Conservation (phyloP, 768 basidiomycete genomes). For the Termitomyces sp. region DNA sequence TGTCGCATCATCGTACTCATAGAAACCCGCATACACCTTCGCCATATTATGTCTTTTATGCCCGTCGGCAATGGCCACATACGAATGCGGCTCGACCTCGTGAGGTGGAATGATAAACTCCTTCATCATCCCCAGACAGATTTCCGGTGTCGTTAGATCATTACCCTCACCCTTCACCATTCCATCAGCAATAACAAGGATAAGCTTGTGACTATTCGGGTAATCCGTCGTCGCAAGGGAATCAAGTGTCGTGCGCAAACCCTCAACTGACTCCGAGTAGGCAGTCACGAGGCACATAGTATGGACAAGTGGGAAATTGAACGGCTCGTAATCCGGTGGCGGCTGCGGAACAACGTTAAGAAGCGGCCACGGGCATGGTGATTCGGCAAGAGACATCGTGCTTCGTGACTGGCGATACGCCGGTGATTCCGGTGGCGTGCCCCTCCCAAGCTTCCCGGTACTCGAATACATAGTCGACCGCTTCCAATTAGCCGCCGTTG, state of each 20-base stretch:
- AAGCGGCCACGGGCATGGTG: constrained; percentile 90
- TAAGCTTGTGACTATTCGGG: constrained; percentile 94
- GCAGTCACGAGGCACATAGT: constrained; percentile 96
- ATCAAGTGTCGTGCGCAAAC: constrained; percentile 95
- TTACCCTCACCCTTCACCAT: constrained; percentile 98
- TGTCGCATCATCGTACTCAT: constrained; percentile 89
- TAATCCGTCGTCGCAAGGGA: constrained; percentile 98
- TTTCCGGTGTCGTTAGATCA: constrained; percentile 85
- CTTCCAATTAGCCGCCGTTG: constrained; percentile 48
- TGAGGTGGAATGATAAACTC: constrained; percentile 75
- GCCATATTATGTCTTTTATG: constrained; percentile 99
- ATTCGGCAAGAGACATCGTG: constrained; percentile 71
- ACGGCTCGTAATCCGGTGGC: constrained; percentile 85
- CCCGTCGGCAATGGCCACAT: constrained; percentile 99
- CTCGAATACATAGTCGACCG: constrained; percentile 49
- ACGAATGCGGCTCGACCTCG: constrained; percentile 91
- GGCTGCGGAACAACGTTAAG: constrained; percentile 90
- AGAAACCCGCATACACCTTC: constrained; percentile 96
- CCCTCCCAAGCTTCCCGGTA: constrained; percentile 41
- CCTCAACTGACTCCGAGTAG: constrained; percentile 95
- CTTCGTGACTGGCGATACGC: constrained; percentile 72
- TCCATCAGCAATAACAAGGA: constrained; percentile 95
- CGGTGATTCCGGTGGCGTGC: constrained; percentile 70
- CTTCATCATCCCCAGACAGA: constrained; percentile 95
- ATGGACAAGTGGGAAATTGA: constrained; percentile 92